Percentiles rank a stretch among this genome's conserved stretches.
phyloP scores from a whole-genome alignment of 306 rosid species.

The Cucumis melo region DNA sequence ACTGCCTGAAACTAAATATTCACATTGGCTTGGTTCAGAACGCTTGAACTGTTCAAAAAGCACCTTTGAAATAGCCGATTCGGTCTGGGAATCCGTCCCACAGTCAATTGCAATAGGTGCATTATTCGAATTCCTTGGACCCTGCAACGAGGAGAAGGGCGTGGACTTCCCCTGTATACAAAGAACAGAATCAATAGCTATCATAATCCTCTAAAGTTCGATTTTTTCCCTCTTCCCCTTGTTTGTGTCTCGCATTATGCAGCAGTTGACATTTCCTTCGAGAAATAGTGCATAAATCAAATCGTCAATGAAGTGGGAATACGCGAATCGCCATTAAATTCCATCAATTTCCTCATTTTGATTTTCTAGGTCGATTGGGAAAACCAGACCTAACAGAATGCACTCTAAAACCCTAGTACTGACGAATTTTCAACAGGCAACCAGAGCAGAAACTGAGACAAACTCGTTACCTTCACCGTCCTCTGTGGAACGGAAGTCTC shows the following conservation, averaged over 20 bases:
- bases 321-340: neutral
- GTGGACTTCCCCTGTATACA: slow-evolving; percentile 44
- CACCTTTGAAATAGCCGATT: slow-evolving; percentile 19
- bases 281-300: neutral
- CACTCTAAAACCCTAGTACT: neutral
- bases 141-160: slow-evolving; percentile 51
- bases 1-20: slow-evolving; percentile 13
- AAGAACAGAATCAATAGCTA: neutral
- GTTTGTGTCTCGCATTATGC: neutral
- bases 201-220: neutral
- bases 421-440: neutral
- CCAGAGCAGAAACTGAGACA: neutral
- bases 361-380: neutral
- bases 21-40: slow-evolving; percentile 19
- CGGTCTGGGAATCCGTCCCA: slow-evolving; percentile 22
- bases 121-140: slow-evolving; percentile 15
- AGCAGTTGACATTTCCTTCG: neutral
- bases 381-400: neutral
- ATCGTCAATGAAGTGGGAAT: neutral
- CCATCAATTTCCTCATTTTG: neutral
- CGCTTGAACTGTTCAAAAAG: slow-evolving; percentile 54
- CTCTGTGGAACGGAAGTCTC: slow-evolving; percentile 17
- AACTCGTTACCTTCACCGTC: slow-evolving; percentile 35
- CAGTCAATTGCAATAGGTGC: slow-evolving; percentile 10
- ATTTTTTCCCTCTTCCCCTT: neutral